Conservation (phyloP, 176 grass and related monocot genomes). For the Oryza rufipogon region DNA sequence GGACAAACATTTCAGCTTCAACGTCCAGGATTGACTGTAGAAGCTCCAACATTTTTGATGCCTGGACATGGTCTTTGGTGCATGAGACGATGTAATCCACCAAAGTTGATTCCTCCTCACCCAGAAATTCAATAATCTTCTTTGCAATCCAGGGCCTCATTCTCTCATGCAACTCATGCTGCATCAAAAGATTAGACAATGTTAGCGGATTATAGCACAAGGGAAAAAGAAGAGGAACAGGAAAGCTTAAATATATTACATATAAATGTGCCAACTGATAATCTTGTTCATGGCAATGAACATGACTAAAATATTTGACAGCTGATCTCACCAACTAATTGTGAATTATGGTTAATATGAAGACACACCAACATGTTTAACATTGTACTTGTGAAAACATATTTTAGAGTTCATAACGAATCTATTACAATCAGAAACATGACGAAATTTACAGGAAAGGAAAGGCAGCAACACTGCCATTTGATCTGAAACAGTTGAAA, state of each 20-base stretch:
- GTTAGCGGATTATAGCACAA: constrained; percentile 23
- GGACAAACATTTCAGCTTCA: constrained; percentile 99
- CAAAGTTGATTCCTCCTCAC: constrained; percentile 95
- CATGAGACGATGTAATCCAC: constrained; percentile 97
- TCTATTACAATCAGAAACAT: neutral
- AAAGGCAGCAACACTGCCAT: neutral
- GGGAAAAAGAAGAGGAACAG: neutral
- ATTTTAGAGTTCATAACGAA: neutral
- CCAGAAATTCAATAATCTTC: constrained; percentile 97
- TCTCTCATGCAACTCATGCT: constrained; percentile 92
- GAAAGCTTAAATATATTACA: constrained; percentile 12
- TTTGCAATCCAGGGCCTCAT: constrained; percentile 99
- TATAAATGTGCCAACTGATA: neutral
- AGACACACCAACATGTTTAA: neutral
- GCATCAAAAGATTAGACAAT: constrained; percentile 30
- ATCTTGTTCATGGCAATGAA: neutral
- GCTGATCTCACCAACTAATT: neutral
- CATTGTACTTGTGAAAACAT: neutral
- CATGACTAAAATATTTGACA: neutral
- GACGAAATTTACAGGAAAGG: neutral
- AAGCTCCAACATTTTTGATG: constrained; percentile 89
- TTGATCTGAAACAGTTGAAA: neutral
- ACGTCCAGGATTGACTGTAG: constrained; percentile 88
- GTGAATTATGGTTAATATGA: constrained; percentile 1
- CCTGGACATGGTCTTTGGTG: constrained; percentile 91